Evolutionary conservation across 306 rosid species (phyloP), one percentile per base, ranked within the genome.

Genomic region (Ceratonia siliqua): DNA sequence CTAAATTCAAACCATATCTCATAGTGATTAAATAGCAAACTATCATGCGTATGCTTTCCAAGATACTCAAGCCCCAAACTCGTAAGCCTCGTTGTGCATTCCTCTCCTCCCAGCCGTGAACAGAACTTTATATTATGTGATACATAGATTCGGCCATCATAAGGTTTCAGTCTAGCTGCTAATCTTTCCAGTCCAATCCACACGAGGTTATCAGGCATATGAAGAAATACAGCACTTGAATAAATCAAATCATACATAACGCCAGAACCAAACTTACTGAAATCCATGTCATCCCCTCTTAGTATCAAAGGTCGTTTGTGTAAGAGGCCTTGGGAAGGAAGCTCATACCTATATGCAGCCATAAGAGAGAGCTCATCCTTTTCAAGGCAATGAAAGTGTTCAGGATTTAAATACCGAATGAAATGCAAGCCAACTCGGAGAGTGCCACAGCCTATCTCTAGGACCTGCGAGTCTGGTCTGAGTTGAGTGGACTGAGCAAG

Each of bases 141-240:
- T 36, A 91, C 97, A 50, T 82, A 93, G 49, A 93, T 93, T 41
- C 97, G 82, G 32, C 98, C 97, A 25, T 89, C 89, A 21, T 63
- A 77, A 35, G 91, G 92, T 79, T 88, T 89, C 85, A 89, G 62
- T 72, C 83, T 91, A 22, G 78, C 67, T 24, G 92, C 82, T 76
- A 93, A 85, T 79, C 89, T 87, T 85, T 91, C 93, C 33, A 91
- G 56, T 69, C 97, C 97, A 56, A 38, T 50, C 98, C 98, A 91
- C 22, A 91, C 98, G 35, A 93, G 98, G 78, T 86, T 87, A 81
- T 78, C 97, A 56, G 97, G 97, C 89, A 93, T 89, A 41, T 93
- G 98, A 81, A 93, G 97, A 75, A 93, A 93, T 62, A 93, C 98
- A 32, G 97, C 98, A 77, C 98, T 91, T 6, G 98, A 97, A 81